A percentile compares a stretch with the other conserved stretches of the same genome.
phyloP scores from a whole-genome alignment of 148 eudicot genomes.

The Silene conica region DNA sequence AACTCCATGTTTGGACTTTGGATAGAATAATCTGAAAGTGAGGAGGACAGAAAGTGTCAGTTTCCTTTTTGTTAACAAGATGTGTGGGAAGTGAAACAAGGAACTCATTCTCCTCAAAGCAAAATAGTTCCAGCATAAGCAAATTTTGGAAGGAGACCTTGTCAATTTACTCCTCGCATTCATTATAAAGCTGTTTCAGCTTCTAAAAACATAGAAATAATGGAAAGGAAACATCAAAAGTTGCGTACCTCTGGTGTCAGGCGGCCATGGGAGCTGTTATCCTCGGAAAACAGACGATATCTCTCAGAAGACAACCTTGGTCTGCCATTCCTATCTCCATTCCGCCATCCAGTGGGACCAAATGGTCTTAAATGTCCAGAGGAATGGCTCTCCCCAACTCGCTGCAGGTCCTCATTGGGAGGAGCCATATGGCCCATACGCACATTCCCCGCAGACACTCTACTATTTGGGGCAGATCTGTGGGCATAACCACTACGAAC shows the following conservation, averaged over 20 bases:
- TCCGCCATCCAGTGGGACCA: conserved; percentile 49
- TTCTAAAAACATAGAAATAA: not conserved
- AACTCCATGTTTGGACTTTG: not conserved
- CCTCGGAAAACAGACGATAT: conserved; percentile 46
- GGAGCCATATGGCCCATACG: conserved; percentile 32
- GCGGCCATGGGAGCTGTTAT: conserved; percentile 37
- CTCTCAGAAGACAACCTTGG: conserved; percentile 58
- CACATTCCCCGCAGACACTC: conserved; percentile 41
- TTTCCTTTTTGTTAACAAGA: not conserved
- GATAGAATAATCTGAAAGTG: not conserved
- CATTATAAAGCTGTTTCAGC: not conserved
- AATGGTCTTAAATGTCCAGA: conserved; percentile 54
- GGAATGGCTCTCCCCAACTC: conserved; percentile 47
- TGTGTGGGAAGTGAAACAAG: not conserved
- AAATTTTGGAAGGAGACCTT: not conserved
- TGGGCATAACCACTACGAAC: conserved; percentile 45
- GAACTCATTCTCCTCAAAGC: not conserved
- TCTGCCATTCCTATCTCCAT: conserved; percentile 58
- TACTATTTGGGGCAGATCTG: conserved; percentile 33
- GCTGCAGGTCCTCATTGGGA: conserved; percentile 43
- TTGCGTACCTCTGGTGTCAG: conserved; percentile 50
- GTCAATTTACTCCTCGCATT: not conserved
- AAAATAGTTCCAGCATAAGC: not conserved
- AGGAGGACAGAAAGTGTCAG: not conserved
- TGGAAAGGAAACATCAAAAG: not conserved